Conservation (phyloP, 306 rosid species). For the Prosopis cineraria region DNA sequence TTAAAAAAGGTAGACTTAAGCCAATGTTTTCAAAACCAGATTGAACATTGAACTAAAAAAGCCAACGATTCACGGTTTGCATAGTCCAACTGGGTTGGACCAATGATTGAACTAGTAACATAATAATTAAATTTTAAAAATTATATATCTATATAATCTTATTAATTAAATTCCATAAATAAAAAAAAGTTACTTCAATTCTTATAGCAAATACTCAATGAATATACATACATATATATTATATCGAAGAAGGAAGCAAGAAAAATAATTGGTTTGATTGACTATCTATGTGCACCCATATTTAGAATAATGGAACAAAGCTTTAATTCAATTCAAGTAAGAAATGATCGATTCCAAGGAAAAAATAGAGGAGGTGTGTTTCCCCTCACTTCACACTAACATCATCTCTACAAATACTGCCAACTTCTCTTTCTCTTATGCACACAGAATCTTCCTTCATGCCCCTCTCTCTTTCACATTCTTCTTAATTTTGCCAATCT, state of each 20-base stretch:
- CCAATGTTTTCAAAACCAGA: too few relatives aligned
- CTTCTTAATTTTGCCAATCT: not conserved
- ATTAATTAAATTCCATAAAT: not conserved
- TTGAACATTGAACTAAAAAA: too few relatives aligned
- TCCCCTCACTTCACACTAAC: not conserved
- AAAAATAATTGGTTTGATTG: not conserved
- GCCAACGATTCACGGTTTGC: too few relatives aligned
- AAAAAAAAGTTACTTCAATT: not conserved
- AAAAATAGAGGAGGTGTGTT: not conserved
- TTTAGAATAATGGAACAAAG: not conserved
- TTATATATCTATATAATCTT: too few relatives aligned
- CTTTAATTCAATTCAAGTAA: not conserved
- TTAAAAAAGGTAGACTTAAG: too few relatives aligned
- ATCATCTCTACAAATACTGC: conserved; percentile 30
- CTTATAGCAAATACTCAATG: not conserved
- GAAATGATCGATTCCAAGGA: conserved; percentile 1
- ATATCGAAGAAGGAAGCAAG: not conserved
- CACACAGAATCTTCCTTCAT: conserved; percentile 25
- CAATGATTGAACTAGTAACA: too few relatives aligned
- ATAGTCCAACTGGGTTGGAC: too few relatives aligned
- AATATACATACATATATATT: not conserved
- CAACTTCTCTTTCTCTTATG: conserved; percentile 20
- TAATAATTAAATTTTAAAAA: too few relatives aligned
- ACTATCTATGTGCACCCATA: not conserved
- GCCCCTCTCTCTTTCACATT: not conserved